phyloP scores from a whole-genome alignment of 208 protist species.

The Herpetomonas tarakana region DNA sequence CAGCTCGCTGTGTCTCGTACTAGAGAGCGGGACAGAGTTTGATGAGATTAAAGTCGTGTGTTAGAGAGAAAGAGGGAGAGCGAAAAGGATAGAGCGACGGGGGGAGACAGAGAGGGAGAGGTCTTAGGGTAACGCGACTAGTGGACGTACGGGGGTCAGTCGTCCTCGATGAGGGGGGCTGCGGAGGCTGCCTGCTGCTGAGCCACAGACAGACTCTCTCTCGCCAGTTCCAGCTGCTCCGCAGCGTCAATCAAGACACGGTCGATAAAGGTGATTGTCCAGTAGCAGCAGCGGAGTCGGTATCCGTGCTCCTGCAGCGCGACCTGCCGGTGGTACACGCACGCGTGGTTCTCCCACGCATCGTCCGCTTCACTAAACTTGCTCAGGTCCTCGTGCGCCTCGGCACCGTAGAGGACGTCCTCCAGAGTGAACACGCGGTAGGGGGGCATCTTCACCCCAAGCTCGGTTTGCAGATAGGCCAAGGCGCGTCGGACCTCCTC shows the following conservation, averaged over 20 bases:
- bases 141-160: no score
- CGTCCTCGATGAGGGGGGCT: no score
- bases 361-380: background rate
- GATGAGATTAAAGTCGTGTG: no score
- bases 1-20: no score
- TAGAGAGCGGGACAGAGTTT: no score
- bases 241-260: background rate
- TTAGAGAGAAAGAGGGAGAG: no score
- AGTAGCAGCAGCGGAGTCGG: background rate
- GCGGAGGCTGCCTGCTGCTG: no score
- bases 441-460: background rate
- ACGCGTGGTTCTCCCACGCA: background rate
- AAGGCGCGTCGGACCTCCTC: background rate
- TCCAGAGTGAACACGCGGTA: background rate
- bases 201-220: no score
- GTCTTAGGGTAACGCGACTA: no score
- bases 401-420: background rate
- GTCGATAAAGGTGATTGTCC: background rate
- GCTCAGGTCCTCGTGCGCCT: background rate
- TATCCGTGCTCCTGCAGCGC: background rate
- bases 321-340: background rate
- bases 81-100: no score
- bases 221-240: background rate
- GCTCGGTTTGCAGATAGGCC: background rate
- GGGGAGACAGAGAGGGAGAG: no score